A percentile compares a stretch with the other conserved stretches of the same genome.
Evolutionary conservation across 31 red algal genomes (phyloP).

Genomic region (Asparagopsis taxiformis): DNA sequence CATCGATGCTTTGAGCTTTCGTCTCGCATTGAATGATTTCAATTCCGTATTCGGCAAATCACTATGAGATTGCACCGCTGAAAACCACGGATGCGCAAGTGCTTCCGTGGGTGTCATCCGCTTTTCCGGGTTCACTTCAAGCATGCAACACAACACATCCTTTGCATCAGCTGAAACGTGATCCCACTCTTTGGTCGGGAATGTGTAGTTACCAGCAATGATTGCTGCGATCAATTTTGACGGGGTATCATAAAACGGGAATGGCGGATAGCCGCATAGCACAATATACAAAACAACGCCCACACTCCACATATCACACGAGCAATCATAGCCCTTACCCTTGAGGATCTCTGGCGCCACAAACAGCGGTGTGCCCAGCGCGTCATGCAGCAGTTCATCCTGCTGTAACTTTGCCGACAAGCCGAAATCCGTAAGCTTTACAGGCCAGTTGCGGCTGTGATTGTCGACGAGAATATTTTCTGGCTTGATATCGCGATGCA

Average conservation of each 20-base stretch:
- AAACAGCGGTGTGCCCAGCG: slow-evolving; percentile 89
- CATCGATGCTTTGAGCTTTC: slow-evolving; percentile 61
- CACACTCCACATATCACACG: slow-evolving; percentile 93
- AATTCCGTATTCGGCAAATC: slow-evolving; percentile 61
- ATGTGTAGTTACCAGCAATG: slow-evolving; percentile 47
- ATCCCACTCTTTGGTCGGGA: slow-evolving; percentile 58
- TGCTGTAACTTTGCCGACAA: slow-evolving; percentile 79
- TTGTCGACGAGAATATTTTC: slow-evolving; percentile 87
- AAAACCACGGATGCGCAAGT: slow-evolving; percentile 70
- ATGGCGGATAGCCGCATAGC: slow-evolving; percentile 90
- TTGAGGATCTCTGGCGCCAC: slow-evolving; percentile 93
- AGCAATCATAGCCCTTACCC: slow-evolving; percentile 68
- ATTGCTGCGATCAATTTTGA: slow-evolving; percentile 42
- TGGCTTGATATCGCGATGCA: slow-evolving; percentile 86
- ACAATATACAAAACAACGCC: slow-evolving; percentile 90
- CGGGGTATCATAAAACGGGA: slow-evolving; percentile 62
- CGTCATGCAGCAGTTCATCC: slow-evolving; percentile 64
- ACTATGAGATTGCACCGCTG: slow-evolving; percentile 32
- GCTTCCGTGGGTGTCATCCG: slow-evolving; percentile 59
- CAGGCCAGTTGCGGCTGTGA: slow-evolving; percentile 48
- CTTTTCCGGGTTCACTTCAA: slow-evolving; percentile 49
- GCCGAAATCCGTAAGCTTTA: slow-evolving; percentile 80
- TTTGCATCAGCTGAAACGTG: slow-evolving; percentile 68
- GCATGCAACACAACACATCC: slow-evolving; percentile 45
- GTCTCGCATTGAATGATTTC: slow-evolving; percentile 66